A percentile compares a stretch with the other conserved stretches of the same genome.
Conservation (phyloP, 2,329 filamentous ascomycete genomes). For the Kalmusia sp. region DNA sequence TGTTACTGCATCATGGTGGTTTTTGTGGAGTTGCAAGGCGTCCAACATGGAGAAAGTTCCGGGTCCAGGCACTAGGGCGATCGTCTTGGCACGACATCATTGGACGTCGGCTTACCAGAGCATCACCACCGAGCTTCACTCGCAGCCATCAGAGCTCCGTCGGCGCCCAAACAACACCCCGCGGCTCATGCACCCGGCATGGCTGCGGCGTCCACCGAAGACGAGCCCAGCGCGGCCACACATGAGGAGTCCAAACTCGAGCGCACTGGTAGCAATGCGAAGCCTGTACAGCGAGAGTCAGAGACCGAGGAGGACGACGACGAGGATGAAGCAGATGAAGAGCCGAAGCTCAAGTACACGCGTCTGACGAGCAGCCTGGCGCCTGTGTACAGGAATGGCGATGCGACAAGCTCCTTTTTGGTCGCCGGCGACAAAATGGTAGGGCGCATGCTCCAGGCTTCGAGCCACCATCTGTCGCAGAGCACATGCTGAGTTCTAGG, state of each 20-base stretch:
- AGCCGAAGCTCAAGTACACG: slow-evolving; percentile 92
- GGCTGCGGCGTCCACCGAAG: slow-evolving; percentile 46
- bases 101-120: slow-evolving; percentile 26
- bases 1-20: too few relatives aligned
- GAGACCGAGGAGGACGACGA: slow-evolving; percentile 60
- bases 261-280: slow-evolving; percentile 28
- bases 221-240: slow-evolving; percentile 50
- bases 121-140: slow-evolving; percentile 30
- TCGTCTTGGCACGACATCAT: slow-evolving; percentile 38
- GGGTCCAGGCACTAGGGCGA: too few relatives aligned
- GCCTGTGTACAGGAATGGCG: slow-evolving; percentile 88
- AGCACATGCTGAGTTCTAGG: slow-evolving; percentile 50
- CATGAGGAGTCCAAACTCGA: slow-evolving; percentile 33
- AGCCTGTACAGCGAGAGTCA: slow-evolving; percentile 32
- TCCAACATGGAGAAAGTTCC: too few relatives aligned
- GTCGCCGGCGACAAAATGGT: slow-evolving; percentile 98
- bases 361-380: slow-evolving; percentile 82
- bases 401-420: slow-evolving; percentile 90
- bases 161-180: slow-evolving; percentile 26
- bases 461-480: slow-evolving; percentile 74
- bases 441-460: slow-evolving; percentile 38
- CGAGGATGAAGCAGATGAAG: slow-evolving; percentile 87
- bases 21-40: too few relatives aligned
- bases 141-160: slow-evolving; percentile 25
- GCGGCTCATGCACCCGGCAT: slow-evolving; percentile 50